Conservation (phyloP, 106 monocot genomes). For the Apostasia ramifera region DNA sequence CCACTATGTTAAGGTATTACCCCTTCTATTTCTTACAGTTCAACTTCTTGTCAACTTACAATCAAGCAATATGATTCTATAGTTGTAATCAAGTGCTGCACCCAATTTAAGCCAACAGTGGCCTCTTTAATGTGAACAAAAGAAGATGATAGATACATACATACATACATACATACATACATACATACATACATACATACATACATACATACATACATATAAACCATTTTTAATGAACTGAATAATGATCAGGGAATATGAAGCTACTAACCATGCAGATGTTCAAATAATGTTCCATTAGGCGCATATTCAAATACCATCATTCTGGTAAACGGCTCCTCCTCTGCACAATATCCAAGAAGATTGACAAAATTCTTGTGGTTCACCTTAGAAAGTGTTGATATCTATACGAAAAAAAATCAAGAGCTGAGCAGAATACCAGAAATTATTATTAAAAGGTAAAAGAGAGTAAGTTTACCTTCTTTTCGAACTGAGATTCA, state of each 20-base stretch:
- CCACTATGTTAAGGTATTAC: no score
- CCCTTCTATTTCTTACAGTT: no score
- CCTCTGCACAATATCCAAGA: conserved; percentile 44
- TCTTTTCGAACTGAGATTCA: conserved; percentile 36
- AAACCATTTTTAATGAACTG: no score
- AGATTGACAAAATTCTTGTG: conserved; percentile 66
- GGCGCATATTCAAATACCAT: conserved; percentile 69
- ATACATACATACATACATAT: no score
- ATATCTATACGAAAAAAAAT: conserved; percentile 23
- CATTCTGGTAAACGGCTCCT: conserved; percentile 60
- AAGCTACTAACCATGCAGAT: conserved; percentile 51
- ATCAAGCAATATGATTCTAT: no score
- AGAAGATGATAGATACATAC: no score
- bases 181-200: no score
- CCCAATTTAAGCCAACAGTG: no score
- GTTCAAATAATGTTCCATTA: conserved; percentile 60
- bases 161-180: no score
- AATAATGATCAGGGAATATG: neutral
- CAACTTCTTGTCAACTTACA: no score
- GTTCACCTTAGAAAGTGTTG: conserved; percentile 47
- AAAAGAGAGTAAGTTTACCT: conserved; percentile 14
- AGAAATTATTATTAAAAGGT: neutral
- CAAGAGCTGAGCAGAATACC: neutral
- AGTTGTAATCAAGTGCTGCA: no score
- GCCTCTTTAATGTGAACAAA: no score